These are phyloP conservation scores for Chaetothyriales sp. DNA, from an alignment of 2,329 filamentous ascomycete genomes.

Conservation along the genomic window DNA sequence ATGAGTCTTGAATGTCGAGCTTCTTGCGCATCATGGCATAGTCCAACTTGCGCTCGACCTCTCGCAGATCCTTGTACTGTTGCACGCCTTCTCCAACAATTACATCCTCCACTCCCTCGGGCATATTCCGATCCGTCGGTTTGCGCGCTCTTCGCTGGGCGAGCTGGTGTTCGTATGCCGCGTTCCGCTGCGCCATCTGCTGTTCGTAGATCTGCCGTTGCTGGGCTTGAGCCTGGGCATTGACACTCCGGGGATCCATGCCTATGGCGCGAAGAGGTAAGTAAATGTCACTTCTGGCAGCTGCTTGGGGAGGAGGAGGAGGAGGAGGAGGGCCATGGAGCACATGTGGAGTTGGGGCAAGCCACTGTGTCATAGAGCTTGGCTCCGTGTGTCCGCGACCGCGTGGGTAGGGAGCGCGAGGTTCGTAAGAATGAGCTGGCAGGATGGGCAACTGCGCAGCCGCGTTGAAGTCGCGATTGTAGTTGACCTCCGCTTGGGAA, in stretches of 20 bases:
- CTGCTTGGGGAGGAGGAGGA: conserved; percentile 1
- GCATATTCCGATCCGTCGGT: conserved; percentile 88
- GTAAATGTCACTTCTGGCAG: not conserved
- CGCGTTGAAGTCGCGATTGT: not conserved
- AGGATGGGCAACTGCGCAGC: not conserved
- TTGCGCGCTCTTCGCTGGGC: conserved; percentile 71
- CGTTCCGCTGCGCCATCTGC: conserved; percentile 15
- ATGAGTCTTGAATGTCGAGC: conserved; percentile 72
- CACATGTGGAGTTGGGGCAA: not conserved
- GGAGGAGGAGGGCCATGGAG: not conserved
- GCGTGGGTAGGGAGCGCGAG: not conserved
- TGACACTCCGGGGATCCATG: conserved; percentile 9
- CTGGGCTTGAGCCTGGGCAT: conserved; percentile 12
- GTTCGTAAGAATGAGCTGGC: not conserved
- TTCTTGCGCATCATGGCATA: conserved; percentile 89
- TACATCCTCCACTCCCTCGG: conserved; percentile 72
- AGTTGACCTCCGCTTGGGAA: not conserved
- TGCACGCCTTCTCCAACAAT: conserved; percentile 68
- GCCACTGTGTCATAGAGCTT: not conserved
- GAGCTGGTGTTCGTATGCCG: conserved; percentile 16
- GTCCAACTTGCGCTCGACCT: conserved; percentile 76
- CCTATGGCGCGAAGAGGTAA: conserved; percentile 5
- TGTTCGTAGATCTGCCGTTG: conserved; percentile 13
- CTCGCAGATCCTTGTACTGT: conserved; percentile 69
- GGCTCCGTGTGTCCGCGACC: not conserved